Percentiles rank a stretch among this genome's conserved stretches.
Conservation (phyloP, 164 flowering plant genomes). For the Dillenia turbinata region DNA sequence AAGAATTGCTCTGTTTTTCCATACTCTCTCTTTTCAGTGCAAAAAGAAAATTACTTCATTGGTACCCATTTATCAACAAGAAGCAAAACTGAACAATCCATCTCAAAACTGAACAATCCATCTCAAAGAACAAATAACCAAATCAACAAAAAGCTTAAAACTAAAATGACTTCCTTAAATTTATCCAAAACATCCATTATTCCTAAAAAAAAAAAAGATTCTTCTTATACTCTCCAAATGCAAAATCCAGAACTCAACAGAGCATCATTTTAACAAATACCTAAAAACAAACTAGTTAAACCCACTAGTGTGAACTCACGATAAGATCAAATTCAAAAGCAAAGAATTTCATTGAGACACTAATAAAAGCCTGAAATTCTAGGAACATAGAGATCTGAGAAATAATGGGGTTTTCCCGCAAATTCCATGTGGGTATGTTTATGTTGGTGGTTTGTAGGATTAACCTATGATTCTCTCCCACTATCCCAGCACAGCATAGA, state of each 20-base stretch:
- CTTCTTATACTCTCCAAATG: too few species aligned
- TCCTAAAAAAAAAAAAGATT: neutral
- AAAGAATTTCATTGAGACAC: conserved; percentile 32
- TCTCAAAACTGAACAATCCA: conserved; percentile 18
- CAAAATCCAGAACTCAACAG: too few species aligned
- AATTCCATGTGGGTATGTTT: conserved; percentile 30
- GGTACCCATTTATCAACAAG: conserved; percentile 14
- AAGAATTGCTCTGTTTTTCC: conserved; percentile 33
- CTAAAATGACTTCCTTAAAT: neutral
- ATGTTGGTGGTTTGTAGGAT: conserved; percentile 14
- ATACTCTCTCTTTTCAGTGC: conserved; percentile 18
- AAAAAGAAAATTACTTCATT: conserved; percentile 11
- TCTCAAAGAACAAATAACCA: conserved; percentile 10
- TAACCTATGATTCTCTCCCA: conserved; percentile 15
- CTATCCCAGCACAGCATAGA: too few species aligned
- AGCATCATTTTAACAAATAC: conserved; percentile 12
- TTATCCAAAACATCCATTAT: conserved; percentile 15
- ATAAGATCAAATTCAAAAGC: conserved; percentile 18
- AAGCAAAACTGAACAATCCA: too few species aligned
- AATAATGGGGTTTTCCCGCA: conserved; percentile 24
- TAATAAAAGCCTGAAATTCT: conserved; percentile 33
- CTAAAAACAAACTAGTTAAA: conserved; percentile 10
- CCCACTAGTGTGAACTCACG: conserved; percentile 11
- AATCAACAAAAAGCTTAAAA: neutral
- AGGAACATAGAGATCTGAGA: conserved; percentile 59